Evolutionary conservation across 257 asterid species (phyloP).

Genomic region (Cinchona pubescens): DNA sequence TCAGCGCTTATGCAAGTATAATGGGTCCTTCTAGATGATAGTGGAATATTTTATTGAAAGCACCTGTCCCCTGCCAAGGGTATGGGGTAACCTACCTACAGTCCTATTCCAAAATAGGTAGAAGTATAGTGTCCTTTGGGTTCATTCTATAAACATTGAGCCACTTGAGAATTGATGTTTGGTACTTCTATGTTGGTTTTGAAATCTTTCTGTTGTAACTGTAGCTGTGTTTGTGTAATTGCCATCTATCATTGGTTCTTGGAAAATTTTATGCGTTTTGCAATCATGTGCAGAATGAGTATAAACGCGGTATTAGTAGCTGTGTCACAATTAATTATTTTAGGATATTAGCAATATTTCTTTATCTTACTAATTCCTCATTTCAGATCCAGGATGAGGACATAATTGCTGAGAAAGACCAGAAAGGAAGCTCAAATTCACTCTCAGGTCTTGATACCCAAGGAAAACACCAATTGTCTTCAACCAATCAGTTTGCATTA

Average conservation of each 20-base stretch:
- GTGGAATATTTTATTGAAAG: neutral
- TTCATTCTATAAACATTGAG: neutral
- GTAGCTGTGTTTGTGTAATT: neutral
- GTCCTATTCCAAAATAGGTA: neutral
- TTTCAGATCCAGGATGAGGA: slow-evolving; percentile 82
- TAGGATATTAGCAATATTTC: neutral
- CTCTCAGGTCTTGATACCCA: slow-evolving; percentile 29
- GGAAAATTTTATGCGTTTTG: slow-evolving; percentile 3
- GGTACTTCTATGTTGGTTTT: neutral
- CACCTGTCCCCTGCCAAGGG: neutral
- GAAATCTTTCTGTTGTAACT: neutral
- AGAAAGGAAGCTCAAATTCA: slow-evolving; percentile 35
- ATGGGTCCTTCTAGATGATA: neutral
- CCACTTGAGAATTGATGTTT: neutral
- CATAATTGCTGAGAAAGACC: slow-evolving; percentile 54
- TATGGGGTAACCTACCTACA: neutral
- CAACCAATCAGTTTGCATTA: slow-evolving; percentile 33
- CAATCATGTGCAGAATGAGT: slow-evolving; percentile 51
- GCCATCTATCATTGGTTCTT: neutral
- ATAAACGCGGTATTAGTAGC: slow-evolving; percentile 65
- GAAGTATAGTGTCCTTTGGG: neutral
- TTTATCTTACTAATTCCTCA: slow-evolving; percentile 7
- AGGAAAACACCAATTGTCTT: slow-evolving; percentile 44
- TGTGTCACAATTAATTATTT: slow-evolving; percentile 56
- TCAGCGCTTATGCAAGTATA: neutral